Evolutionary conservation across 768 basidiomycete genomes (phyloP).

Genomic region (Boletus subcaerulescens): DNA sequence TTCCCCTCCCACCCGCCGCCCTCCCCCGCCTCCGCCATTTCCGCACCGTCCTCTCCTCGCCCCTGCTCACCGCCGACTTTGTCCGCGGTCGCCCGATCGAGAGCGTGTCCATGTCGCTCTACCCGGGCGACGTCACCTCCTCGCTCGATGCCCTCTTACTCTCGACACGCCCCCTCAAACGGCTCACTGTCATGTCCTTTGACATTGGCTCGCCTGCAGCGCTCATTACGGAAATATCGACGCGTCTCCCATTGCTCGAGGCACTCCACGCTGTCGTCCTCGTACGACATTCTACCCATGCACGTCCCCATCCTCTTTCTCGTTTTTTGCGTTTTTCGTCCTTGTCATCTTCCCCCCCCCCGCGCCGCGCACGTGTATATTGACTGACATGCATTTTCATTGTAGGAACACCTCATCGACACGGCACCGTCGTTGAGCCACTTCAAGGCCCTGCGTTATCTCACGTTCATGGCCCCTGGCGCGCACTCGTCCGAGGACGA

Average conservation of each 20-base stretch:
- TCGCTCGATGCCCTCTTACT: slow-evolving; percentile 44
- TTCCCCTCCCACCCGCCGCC: slow-evolving; percentile 36
- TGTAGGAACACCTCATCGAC: slow-evolving; percentile 43
- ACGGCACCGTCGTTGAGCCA: slow-evolving; percentile 37
- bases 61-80: slow-evolving; percentile 43
- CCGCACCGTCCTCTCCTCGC: slow-evolving; percentile 53
- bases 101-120: slow-evolving; percentile 51
- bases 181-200: slow-evolving; percentile 59
- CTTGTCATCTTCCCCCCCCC: too few relatives aligned
- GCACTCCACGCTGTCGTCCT: slow-evolving; percentile 61
- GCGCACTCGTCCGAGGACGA: slow-evolving; percentile 36
- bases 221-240: slow-evolving; percentile 47
- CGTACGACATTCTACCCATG: slow-evolving; percentile 46
- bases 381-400: not conserved
- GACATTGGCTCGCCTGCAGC: slow-evolving; percentile 44
- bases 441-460: slow-evolving; percentile 46
- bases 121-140: slow-evolving; percentile 36
- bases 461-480: slow-evolving; percentile 58
- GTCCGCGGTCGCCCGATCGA: slow-evolving; percentile 48
- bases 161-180: slow-evolving; percentile 39
- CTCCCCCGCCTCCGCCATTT: slow-evolving; percentile 50
- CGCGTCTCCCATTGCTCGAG: slow-evolving; percentile 49
- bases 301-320: slow-evolving; percentile 24
- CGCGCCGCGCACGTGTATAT: too few relatives aligned
- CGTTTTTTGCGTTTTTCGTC: too few relatives aligned